Base-by-base conservation (phyloP, 1,284 basidiomycete genomes). In the Pyrrhoderma lamaoense region DNA sequence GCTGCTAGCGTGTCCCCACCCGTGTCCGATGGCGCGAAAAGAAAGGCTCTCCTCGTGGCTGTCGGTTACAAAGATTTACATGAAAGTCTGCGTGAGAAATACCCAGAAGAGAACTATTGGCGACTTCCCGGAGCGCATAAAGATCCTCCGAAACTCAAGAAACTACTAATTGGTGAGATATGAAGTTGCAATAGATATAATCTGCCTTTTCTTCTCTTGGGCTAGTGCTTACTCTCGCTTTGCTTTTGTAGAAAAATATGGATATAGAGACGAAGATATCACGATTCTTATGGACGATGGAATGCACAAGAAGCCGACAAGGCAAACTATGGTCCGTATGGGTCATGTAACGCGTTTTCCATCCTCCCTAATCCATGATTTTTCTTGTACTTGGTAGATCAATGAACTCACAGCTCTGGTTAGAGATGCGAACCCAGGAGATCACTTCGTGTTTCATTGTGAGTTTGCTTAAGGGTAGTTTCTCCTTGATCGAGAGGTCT, bases 371-470 rank as follows among this genome's bases (percentile, higher is more conserved):
- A n/a, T n/a, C n/a, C n/a, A n/a, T n/a, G n/a, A n/a, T n/a, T n/a
- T n/a, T n/a, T n/a, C n/a, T n/a, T n/a, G n/a, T n/a, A n/a, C 4
- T 23, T 45, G 21, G n/a, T 23, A 57, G 57, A 16, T 52, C n/a
- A 25, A 43, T 16, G 54, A 36, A 18, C 43, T 57, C 21, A 16
- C 47, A 4, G 38, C 49, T 11, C 45, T 59, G 5, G 57, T 59
- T n/a, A 9, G 40, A 23, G 48, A 49, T 36, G 56, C 54, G 8
- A 47, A 56, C 34, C 25, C 54, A 34, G 54, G 56, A 31, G 56
- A 59, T 37, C 47, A 45, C 19, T 50, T 57, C 25, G 51, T 59
- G n/a, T 49, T 59, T 36, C 42, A 48, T 22, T 59, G 57, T 56
- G 34, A 47, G 50, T 43, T 11, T 35, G 13, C n/a, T n/a, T n/a